Evolutionary conservation across 2,329 filamentous ascomycete genomes (phyloP).

Genomic region (Claviceps capensis): DNA sequence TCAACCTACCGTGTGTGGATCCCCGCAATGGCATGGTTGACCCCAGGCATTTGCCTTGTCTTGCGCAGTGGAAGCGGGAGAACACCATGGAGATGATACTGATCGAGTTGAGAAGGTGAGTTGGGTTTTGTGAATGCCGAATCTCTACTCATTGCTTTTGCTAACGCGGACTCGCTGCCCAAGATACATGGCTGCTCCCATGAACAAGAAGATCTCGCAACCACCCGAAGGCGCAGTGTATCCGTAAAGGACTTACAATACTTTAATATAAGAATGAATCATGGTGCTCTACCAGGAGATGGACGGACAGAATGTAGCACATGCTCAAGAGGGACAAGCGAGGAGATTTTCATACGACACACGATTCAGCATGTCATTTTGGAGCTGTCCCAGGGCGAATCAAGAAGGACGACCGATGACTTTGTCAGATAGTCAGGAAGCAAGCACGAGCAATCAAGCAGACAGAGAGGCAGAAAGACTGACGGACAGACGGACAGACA

Average conservation of each 20-base stretch:
- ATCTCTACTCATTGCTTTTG: conserved; percentile 20
- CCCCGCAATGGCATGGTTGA: conserved; percentile 71
- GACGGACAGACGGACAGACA: too few species aligned
- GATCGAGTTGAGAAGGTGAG: conserved; percentile 66
- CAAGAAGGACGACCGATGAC: too few species aligned
- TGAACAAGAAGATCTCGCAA: conserved; percentile 91
- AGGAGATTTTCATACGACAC: too few species aligned
- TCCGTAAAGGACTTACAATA: conserved; percentile 12
- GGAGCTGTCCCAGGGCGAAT: neutral
- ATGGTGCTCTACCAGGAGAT: too few species aligned
- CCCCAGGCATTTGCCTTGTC: conserved; percentile 66
- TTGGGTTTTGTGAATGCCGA: neutral
- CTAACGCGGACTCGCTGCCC: neutral
- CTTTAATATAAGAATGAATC: too few species aligned
- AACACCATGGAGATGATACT: conserved; percentile 92
- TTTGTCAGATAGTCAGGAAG: too few species aligned
- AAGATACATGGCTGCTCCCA: conserved; percentile 89
- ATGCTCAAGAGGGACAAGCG: neutral
- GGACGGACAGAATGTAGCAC: neutral
- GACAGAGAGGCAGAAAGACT: too few species aligned
- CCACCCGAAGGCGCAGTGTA: conserved; percentile 67
- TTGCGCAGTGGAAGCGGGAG: conserved; percentile 81
- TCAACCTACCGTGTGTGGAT: conserved; percentile 95
- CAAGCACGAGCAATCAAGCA: too few species aligned
- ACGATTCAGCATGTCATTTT: neutral